A percentile compares a stretch with the other conserved stretches of the same genome.
Conservation (phyloP, 2,329 filamentous ascomycete genomes). For the Xylariaceae sp. region DNA sequence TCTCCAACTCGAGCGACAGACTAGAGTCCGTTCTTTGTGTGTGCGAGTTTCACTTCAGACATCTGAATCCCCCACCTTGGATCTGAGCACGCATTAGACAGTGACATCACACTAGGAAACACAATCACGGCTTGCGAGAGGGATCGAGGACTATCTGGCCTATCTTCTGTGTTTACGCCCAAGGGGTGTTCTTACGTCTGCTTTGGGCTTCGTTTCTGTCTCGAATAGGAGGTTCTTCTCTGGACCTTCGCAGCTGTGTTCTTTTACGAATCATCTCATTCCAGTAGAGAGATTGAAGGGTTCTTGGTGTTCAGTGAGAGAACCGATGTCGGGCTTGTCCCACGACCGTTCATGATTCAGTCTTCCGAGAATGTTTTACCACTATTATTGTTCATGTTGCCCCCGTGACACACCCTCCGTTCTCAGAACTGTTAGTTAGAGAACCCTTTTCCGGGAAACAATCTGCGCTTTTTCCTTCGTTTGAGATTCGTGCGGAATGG, state of each 20-base stretch:
- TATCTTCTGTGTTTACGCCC: not conserved
- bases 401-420: too few relatives aligned
- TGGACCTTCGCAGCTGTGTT: too few relatives aligned
- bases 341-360: not conserved
- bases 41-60: not conserved
- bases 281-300: not conserved
- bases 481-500: not conserved
- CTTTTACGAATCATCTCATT: not conserved
- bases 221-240: too few relatives aligned
- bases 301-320: too few relatives aligned
- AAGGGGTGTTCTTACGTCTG: not conserved
- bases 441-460: not conserved
- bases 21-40: not conserved
- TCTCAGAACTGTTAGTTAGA: too few relatives aligned
- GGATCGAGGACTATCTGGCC: not conserved
- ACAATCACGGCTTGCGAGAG: not conserved
- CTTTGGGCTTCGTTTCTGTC: too few relatives aligned
- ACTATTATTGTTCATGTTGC: not conserved
- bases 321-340: too few relatives aligned
- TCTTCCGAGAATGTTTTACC: not conserved
- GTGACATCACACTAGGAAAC: not conserved
- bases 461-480: too few relatives aligned
- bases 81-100: not conserved
- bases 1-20: not conserved
- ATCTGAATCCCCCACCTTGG: too few relatives aligned